A percentile compares a stretch with the other conserved stretches of the same genome.
Conservation (phyloP, 2,329 filamentous ascomycete genomes). For the Clonostachys rosea region DNA sequence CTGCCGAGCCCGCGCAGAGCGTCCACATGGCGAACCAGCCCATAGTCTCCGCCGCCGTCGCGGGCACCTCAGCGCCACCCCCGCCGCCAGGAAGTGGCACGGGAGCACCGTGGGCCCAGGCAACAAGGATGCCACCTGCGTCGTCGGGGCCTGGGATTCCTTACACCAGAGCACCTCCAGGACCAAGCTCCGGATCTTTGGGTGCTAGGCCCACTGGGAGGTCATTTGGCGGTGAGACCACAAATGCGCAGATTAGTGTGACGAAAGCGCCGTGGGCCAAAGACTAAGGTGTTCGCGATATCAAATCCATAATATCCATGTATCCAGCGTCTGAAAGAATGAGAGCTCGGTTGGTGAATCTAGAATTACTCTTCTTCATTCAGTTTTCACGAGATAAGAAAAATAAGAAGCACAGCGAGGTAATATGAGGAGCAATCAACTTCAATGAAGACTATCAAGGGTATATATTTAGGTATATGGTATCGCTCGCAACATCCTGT, state of each 20-base stretch:
- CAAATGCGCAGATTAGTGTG: constrained; percentile 29
- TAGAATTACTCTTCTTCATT: background rate
- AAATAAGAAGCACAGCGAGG: too few species aligned
- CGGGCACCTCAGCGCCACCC: background rate
- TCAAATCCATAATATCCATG: too few species aligned
- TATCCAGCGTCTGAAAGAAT: too few species aligned
- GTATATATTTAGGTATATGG: background rate
- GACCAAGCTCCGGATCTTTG: constrained; percentile 16
- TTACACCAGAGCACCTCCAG: constrained; percentile 28
- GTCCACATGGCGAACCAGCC: constrained; percentile 57
- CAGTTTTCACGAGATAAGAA: background rate
- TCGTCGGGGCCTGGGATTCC: constrained; percentile 26
- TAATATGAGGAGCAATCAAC: too few species aligned
- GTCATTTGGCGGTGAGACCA: constrained; percentile 12
- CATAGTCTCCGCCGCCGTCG: background rate
- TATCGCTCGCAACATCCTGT: constrained; percentile 2
- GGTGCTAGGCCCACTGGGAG: constrained; percentile 7
- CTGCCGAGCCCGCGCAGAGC: constrained; percentile 39
- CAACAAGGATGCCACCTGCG: constrained; percentile 29
- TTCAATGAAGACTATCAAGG: too few species aligned
- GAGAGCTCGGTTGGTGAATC: too few species aligned
- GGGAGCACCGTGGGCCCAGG: constrained; percentile 38
- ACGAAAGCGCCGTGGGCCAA: constrained; percentile 44
- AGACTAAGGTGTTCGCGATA: too few species aligned
- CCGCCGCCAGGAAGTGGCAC: constrained; percentile 23